Percentiles rank a stretch among this genome's conserved stretches.
phyloP scores from a whole-genome alignment of 2,329 filamentous ascomycete species.

The Alternaria ventricosa region DNA sequence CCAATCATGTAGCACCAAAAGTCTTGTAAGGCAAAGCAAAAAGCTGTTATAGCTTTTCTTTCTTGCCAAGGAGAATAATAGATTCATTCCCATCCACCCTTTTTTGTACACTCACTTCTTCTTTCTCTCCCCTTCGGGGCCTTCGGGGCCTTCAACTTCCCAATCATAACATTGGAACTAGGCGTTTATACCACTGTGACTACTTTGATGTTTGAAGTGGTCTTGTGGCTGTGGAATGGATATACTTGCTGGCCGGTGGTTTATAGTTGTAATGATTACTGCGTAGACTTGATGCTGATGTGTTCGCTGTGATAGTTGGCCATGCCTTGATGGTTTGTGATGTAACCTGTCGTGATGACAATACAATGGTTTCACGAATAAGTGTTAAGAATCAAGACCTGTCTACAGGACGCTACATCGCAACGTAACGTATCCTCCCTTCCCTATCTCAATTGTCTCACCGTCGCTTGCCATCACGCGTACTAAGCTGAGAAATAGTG shows the following conservation, averaged over 20 bases:
- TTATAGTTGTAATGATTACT: constrained; percentile 25
- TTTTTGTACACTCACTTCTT: constrained; percentile 16
- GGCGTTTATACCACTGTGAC: constrained; percentile 13
- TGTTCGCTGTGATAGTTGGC: too few species aligned
- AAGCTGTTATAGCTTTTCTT: constrained; percentile 10
- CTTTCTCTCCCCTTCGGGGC: not conserved
- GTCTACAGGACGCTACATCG: too few species aligned
- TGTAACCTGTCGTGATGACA: too few species aligned
- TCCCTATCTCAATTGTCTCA: too few species aligned
- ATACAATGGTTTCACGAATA: too few species aligned
- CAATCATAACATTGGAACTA: not conserved
- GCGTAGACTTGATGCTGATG: constrained; percentile 8
- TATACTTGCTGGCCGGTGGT: constrained; percentile 11
- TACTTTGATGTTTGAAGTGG: not conserved
- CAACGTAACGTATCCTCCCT: too few species aligned
- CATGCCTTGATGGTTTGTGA: too few species aligned
- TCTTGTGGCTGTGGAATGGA: constrained; percentile 1
- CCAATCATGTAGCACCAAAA: constrained; percentile 43
- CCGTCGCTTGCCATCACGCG: too few species aligned
- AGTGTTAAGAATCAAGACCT: too few species aligned
- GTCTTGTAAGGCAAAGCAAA: constrained; percentile 35
- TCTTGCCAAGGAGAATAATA: constrained; percentile 33
- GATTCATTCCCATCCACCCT: constrained; percentile 21
- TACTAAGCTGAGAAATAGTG: too few species aligned
- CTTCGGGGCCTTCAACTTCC: not conserved